Evolutionary conservation across 305 asterid genomes (phyloP), one percentile per base, ranked within the genome.

Genomic region (Plantago coronopus): DNA sequence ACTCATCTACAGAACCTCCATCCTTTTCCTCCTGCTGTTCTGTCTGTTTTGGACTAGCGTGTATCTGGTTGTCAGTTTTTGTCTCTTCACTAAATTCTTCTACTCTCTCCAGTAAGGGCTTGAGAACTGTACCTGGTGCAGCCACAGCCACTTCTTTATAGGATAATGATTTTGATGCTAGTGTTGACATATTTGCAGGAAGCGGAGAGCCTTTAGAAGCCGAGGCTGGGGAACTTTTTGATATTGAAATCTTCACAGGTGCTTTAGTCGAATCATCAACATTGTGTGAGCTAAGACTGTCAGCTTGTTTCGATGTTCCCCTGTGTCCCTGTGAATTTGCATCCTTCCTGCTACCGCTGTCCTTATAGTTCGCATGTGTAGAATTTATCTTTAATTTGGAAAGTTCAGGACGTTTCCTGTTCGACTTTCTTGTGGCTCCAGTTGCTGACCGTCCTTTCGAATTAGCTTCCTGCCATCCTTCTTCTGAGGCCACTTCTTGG

Each of bases 381-480:
- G 89, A 62, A 27, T 71, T 79, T 60, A 84, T 71, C 68, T 86
- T 84, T 66, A 91, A 69, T 81, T 84, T 88, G 49, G 94, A 70
- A 64, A 87, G 95, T 77, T 78, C 79, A 13, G 89, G 96, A 51
- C 80, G 84, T 79, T 81, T 86, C 69, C 80, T 71, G 81, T 79
- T 82, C 67, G 62, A 76, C 72, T 82, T 91, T 77, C 78, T 79
- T 49, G 83, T 48, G 62, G 84, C 65, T 53, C 78, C 80, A 67
- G 76, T 82, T 48, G 82, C 88, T 14, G 86, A 80, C 54, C 97
- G 84, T 57, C 90, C 83, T 80, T 85, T 91, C 1, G 95, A 65
- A 65, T 78, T 83, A 51, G 99, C 99, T 77, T 91, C 99, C 69
- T 86, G 94, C 99, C 99, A 94, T 57, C 96, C 99, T 66, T 87